Evolutionary conservation across 495 filamentous ascomycete species (phyloP).

Genomic region (Oidiodendron maius): DNA sequence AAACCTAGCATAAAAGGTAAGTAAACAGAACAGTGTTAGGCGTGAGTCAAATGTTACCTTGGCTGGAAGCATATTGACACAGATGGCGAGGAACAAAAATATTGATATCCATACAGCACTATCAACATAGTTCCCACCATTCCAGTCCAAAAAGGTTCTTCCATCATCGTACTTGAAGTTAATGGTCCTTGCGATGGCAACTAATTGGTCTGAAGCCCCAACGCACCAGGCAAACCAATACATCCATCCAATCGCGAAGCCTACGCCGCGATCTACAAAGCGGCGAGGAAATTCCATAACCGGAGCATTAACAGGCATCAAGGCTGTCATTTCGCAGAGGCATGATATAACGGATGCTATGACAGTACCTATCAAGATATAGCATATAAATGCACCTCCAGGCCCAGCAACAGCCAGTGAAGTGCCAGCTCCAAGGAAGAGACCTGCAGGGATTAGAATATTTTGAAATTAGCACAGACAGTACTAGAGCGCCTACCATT

Average conservation of each 20-base stretch:
- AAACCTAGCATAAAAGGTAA: too few species aligned
- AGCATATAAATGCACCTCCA: conserved; percentile 30
- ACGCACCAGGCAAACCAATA: conserved; percentile 46
- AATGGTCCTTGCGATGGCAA: conserved; percentile 38
- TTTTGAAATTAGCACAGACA: too few species aligned
- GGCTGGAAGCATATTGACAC: conserved; percentile 39
- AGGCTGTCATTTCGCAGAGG: conserved; percentile 46
- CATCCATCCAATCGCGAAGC: conserved; percentile 48
- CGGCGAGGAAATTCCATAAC: conserved; percentile 44
- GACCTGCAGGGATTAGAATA: conserved; percentile 14
- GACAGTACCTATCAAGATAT: conserved; percentile 39
- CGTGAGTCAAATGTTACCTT: conserved; percentile 24
- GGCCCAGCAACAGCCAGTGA: conserved; percentile 31
- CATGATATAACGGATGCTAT: conserved; percentile 45
- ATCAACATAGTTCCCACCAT: conserved; percentile 25
- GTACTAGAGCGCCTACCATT: conserved; percentile 30
- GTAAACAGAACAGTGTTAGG: too few species aligned
- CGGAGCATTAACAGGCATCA: conserved; percentile 44
- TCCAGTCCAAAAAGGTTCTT: conserved; percentile 34
- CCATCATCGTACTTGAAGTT: conserved; percentile 37
- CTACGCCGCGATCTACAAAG: conserved; percentile 40
- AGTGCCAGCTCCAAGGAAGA: conserved; percentile 31
- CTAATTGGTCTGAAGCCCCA: conserved; percentile 33
- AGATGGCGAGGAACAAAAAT: conserved; percentile 31
- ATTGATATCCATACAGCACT: conserved; percentile 37